Conservation (phyloP, 73 alveolate genomes). For the Uronychia binucleata region DNA sequence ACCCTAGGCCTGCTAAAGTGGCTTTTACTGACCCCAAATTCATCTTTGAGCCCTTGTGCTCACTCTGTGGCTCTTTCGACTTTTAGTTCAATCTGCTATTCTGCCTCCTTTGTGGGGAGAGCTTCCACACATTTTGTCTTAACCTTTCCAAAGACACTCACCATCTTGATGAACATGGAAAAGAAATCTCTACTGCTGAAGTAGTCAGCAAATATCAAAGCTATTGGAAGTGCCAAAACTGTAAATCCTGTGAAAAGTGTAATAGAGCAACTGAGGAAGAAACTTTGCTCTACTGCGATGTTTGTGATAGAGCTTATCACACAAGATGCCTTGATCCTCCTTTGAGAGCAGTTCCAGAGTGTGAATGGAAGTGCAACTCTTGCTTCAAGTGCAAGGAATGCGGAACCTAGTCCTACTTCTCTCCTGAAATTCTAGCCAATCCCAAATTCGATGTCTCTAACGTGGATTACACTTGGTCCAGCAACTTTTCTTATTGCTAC, state of each 20-base stretch:
- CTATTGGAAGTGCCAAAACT: slow-evolving; percentile 68
- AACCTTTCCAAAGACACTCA: not conserved
- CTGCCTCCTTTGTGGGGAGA: slow-evolving; percentile 69
- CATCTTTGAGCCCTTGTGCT: slow-evolving; percentile 56
- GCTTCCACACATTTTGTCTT: slow-evolving; percentile 68
- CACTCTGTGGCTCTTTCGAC: slow-evolving; percentile 69
- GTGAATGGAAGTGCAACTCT: slow-evolving; percentile 65
- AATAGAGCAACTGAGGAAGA: slow-evolving; percentile 56
- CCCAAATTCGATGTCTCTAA: not conserved
- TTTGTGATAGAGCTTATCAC: slow-evolving; percentile 69
- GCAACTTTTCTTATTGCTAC: slow-evolving; percentile 45
- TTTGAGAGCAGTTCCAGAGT: slow-evolving; percentile 46
- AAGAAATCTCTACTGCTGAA: slow-evolving; percentile 13
- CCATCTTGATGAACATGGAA: too few species aligned
- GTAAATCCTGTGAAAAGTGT: slow-evolving; percentile 65
- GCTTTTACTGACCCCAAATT: slow-evolving; percentile 60
- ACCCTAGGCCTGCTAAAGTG: slow-evolving; percentile 55
- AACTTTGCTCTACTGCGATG: slow-evolving; percentile 63
- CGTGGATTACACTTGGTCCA: slow-evolving; percentile 19
- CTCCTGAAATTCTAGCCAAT: not conserved
- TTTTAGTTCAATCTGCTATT: slow-evolving; percentile 42
- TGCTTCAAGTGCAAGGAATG: slow-evolving; percentile 67
- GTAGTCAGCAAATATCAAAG: slow-evolving; percentile 15
- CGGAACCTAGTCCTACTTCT: slow-evolving; percentile 30
- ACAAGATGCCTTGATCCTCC: slow-evolving; percentile 53